Conservation (phyloP, 1,284 basidiomycete genomes). For the Ceratorhiza oryzae-sativae region DNA sequence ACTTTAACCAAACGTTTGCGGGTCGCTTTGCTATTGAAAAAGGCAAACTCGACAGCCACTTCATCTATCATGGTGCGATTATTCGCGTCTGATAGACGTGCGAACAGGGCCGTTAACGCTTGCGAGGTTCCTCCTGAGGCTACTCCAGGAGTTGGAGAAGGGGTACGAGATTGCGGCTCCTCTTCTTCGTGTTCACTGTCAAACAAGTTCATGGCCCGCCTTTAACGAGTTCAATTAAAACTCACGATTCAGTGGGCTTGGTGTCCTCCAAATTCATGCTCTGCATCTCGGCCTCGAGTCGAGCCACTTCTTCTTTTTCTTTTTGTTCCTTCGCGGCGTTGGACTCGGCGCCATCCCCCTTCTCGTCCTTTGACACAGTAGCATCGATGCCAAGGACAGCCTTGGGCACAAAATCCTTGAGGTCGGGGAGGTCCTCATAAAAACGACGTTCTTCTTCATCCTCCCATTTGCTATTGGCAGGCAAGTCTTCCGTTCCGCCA, state of each 20-base stretch:
- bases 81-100: constrained; percentile 91
- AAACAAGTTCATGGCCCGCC: not conserved
- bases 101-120: constrained; percentile 88
- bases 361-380: constrained; percentile 47
- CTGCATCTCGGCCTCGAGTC: constrained; percentile 55
- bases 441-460: constrained; percentile 96
- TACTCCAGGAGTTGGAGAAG: constrained; percentile 62
- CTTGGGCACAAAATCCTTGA: constrained; percentile 90
- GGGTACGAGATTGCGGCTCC: constrained; percentile 53
- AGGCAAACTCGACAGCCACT: constrained; percentile 94
- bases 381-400: constrained; percentile 85
- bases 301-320: constrained; percentile 60
- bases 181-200: constrained; percentile 30
- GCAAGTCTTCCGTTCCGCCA: constrained; percentile 51
- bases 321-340: constrained; percentile 49
- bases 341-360: constrained; percentile 42
- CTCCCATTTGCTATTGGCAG: constrained; percentile 89
- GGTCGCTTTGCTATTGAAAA: constrained; percentile 94
- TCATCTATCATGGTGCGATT: constrained; percentile 94
- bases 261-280: constrained; percentile 53
- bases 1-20: constrained; percentile 89
- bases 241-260: constrained; percentile 21
- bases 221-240: not conserved
- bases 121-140: constrained; percentile 87
- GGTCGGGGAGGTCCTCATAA: constrained; percentile 92